These are phyloP conservation scores for Mycena indigotica DNA, from an alignment of 768 basidiomycete species.

Conservation along the genomic window DNA sequence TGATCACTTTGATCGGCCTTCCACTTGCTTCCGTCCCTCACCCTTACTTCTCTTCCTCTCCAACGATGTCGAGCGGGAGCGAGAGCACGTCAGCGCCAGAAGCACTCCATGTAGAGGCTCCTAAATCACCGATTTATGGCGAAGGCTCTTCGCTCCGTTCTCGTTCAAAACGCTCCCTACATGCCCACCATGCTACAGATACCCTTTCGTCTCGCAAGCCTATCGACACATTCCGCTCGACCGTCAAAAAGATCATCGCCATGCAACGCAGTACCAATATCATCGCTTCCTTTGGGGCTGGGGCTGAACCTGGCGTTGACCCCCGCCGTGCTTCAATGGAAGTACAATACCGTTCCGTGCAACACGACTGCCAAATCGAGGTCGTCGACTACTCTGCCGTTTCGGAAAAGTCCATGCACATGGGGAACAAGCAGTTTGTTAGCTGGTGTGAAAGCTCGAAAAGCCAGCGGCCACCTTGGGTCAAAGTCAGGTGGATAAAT, in stretches of 20 bases:
- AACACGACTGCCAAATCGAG: conserved; percentile 60
- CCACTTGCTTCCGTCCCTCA: too few species aligned
- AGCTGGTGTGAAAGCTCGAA: conserved; percentile 40
- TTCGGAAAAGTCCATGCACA: conserved; percentile 42
- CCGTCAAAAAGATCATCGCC: conserved; percentile 47
- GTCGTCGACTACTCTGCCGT: conserved; percentile 60
- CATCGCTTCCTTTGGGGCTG: conserved; percentile 37
- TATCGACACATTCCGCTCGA: conserved; percentile 39
- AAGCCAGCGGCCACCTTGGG: conserved; percentile 38
- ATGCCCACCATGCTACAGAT: conserved; percentile 1
- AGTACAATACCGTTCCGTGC: conserved; percentile 52
- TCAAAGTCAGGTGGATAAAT: conserved; percentile 65
- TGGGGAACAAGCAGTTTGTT: conserved; percentile 56
- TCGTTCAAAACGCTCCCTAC: conserved; percentile 17
- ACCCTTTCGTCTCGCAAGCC: conserved; percentile 20
- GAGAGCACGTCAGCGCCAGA: neutral
- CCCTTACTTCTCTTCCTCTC: too few species aligned
- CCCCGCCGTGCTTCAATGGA: conserved; percentile 52
- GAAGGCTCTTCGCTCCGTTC: conserved; percentile 13
- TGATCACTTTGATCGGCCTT: too few species aligned
- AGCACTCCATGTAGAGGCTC: neutral
- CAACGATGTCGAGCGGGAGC: neutral
- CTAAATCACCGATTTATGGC: conserved; percentile 15
- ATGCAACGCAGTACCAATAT: conserved; percentile 42
- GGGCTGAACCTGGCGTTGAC: conserved; percentile 68